These are phyloP conservation scores for Plantago major DNA, from an alignment of 257 asterid genomes.

Conservation along the genomic window DNA sequence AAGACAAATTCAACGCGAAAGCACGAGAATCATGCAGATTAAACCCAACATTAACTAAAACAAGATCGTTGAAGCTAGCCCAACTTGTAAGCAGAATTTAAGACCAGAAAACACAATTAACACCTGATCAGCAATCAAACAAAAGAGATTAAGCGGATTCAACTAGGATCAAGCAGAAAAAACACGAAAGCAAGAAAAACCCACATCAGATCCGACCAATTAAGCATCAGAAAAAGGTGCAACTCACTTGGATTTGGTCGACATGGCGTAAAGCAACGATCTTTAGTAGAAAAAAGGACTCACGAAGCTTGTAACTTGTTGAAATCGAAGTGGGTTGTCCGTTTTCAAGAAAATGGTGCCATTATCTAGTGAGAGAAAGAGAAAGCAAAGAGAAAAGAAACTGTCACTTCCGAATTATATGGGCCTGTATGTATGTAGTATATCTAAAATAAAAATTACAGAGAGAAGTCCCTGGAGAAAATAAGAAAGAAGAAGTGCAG, in stretches of 20 bases:
- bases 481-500: too few relatives aligned
- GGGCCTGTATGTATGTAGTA: slow-evolving; percentile 5
- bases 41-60: slow-evolving; percentile 8
- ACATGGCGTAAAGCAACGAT: slow-evolving; percentile 35
- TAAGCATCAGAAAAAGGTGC: background rate
- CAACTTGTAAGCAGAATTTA: too few relatives aligned
- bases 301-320: slow-evolving; percentile 10
- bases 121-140: slow-evolving; percentile 10
- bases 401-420: slow-evolving; percentile 2
- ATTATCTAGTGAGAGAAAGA: slow-evolving; percentile 11
- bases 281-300: background rate
- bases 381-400: too few relatives aligned
- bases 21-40: background rate
- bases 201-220: slow-evolving; percentile 32
- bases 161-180: slow-evolving; percentile 11
- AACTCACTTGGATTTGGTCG: slow-evolving; percentile 77
- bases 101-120: background rate
- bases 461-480: background rate
- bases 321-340: slow-evolving; percentile 6
- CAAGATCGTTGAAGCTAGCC: too few relatives aligned
- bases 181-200: slow-evolving; percentile 28
- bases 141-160: background rate
- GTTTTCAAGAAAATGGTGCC: slow-evolving; percentile 26
- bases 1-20: too few relatives aligned
- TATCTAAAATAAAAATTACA: slow-evolving; percentile 18